A percentile compares a stretch with the other conserved stretches of the same genome.
Evolutionary conservation across 805 yeast species (phyloP).

Genomic region (Myxozyma sirexii): DNA sequence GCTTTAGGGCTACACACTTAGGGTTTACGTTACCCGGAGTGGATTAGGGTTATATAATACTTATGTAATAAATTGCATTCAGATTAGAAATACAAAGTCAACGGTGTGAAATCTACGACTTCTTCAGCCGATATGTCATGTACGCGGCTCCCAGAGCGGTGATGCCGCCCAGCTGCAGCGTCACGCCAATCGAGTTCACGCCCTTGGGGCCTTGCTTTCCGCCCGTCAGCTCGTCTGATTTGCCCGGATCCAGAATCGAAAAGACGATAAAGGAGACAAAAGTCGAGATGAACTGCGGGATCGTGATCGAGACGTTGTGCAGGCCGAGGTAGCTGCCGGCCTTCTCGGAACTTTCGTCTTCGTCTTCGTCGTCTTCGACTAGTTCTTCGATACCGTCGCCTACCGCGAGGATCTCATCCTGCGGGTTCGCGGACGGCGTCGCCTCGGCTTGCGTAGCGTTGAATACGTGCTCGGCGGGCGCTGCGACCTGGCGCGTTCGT

Average conservation of each 20-base stretch:
- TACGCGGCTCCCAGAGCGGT: constrained; percentile 44
- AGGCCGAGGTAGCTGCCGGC: constrained; percentile 47
- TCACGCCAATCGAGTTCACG: constrained; percentile 44
- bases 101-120: neutral
- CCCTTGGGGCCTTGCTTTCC: constrained; percentile 39
- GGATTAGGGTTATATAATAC: constrained; percentile 4
- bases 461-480: constrained; percentile 2
- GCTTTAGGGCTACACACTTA: constrained; percentile 2
- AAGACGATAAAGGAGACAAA: constrained; percentile 45
- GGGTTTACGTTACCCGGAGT: too few species aligned
- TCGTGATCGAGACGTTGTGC: constrained; percentile 46
- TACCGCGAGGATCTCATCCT: neutral
- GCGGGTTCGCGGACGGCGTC: neutral
- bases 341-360: constrained; percentile 34
- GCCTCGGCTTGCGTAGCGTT: neutral
- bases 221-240: constrained; percentile 24
- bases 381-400: neutral
- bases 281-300: constrained; percentile 47
- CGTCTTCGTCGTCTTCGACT: constrained; percentile 7
- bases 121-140: constrained; percentile 32
- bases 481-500: constrained; percentile 16
- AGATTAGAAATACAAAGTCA: neutral
- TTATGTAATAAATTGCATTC: neutral
- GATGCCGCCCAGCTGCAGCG: constrained; percentile 45
- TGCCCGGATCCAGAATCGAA: constrained; percentile 36